These are phyloP conservation scores for Yamadazyma phyllophila DNA, from an alignment of 805 yeast genomes.

Conservation along the genomic window DNA sequence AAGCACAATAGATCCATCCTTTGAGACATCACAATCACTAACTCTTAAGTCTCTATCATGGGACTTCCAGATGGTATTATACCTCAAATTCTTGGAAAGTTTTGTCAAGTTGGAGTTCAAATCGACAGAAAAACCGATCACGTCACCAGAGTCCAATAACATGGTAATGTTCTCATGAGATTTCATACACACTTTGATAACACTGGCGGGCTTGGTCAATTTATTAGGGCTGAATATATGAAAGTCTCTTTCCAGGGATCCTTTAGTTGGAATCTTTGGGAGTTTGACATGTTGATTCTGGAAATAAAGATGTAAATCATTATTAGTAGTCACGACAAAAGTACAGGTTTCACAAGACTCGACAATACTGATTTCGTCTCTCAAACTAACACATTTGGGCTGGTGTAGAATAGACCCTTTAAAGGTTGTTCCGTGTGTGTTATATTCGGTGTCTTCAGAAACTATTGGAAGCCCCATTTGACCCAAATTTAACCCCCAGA, in stretches of 20 bases:
- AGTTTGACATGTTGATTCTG: conserved; percentile 56
- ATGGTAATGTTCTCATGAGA: conserved; percentile 47
- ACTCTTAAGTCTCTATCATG: conserved; percentile 55
- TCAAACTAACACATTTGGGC: conserved; percentile 43
- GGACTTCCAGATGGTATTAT: conserved; percentile 60
- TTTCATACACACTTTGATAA: conserved; percentile 30
- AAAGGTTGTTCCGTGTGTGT: conserved; percentile 25
- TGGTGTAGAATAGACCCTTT: conserved; percentile 37
- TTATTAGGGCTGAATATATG: conserved; percentile 53
- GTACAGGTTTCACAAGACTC: conserved; percentile 70
- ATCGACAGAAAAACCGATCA: conserved; percentile 36
- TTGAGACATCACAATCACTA: conserved; percentile 64
- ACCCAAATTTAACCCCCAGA: conserved; percentile 83
- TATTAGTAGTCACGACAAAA: conserved; percentile 53
- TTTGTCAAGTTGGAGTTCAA: conserved; percentile 6
- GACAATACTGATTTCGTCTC: conserved; percentile 53
- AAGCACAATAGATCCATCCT: conserved; percentile 66
- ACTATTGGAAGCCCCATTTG: conserved; percentile 58
- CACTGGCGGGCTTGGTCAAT: conserved; percentile 40
- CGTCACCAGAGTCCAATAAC: conserved; percentile 59
- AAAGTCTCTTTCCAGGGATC: conserved; percentile 43
- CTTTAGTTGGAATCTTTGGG: conserved; percentile 37
- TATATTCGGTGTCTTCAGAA: conserved; percentile 21
- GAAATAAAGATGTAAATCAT: conserved; percentile 62
- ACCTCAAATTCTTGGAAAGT: conserved; percentile 38